Evolutionary conservation across 2,329 filamentous ascomycete species (phyloP), one percentile per base, ranked within the genome.

Genomic region (Grosmannia huntii): DNA sequence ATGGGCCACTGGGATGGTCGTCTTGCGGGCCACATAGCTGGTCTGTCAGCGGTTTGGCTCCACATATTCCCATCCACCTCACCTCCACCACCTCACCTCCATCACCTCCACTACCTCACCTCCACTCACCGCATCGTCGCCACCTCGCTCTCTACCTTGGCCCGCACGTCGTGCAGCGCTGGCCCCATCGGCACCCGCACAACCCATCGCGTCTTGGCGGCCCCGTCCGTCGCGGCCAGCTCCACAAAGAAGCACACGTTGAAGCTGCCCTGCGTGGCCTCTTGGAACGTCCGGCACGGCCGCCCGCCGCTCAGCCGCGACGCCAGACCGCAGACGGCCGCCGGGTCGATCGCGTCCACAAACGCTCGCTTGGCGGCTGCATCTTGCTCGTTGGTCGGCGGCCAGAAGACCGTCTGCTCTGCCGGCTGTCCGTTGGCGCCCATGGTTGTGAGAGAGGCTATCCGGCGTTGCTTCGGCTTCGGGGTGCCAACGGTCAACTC

Each of bases 81-180:
- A n/a, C 23, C 14, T 41, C 27, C 16, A 57, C 25, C 25, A 19
- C 21, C 23, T 7, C 54, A 65, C 62, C 3, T 38, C 36, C 16
- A 19, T 28, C 28, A n/a, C 23, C 14, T 41, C 27, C 16, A 57
- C 25, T 14, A 19, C 21, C 23, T 7, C 54, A 65, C 62, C 3
- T 38, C 36, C 16, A 19, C 41, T 44, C 41, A 60, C 61, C 58
- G 56, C 25, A 67, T 60, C 3, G 65, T 67, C 3, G 63, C 56
- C 11, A 67, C 64, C 55, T 68, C 66, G 48, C 65, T 68, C 46
- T 62, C 55, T 23, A 68, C 36, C 59, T 68, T 68, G 21, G 59
- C 56, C 66, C 64, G 67, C 7, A 62, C 53, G 55, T 66, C 60
- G 3, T 61, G 33, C 12, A 67, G 33, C 27, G 56, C 52, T 1